These are phyloP conservation scores for Aspergillus carbonarius DNA, from an alignment of 2,329 filamentous ascomycete genomes.

Conservation along the genomic window DNA sequence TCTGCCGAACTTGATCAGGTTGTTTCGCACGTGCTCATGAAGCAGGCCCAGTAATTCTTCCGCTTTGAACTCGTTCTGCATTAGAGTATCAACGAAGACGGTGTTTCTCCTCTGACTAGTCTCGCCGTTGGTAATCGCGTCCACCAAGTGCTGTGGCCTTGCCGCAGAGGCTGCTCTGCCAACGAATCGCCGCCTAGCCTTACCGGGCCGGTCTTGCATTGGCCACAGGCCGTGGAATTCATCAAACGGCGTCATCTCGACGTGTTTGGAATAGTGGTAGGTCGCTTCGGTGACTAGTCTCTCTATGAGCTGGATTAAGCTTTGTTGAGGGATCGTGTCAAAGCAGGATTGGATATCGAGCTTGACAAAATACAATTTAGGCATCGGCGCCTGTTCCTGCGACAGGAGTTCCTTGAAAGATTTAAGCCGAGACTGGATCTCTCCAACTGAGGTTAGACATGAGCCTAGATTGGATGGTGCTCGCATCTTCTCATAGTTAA, in stretches of 20 bases:
- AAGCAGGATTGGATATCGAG: constrained; percentile 90
- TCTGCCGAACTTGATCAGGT: constrained; percentile 85
- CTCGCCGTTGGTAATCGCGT: constrained; percentile 40
- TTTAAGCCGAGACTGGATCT: constrained; percentile 73
- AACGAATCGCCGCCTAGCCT: constrained; percentile 50
- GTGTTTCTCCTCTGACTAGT: constrained; percentile 59
- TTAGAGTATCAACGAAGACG: constrained; percentile 71
- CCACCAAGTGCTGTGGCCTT: constrained; percentile 48
- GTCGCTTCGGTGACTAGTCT: constrained; percentile 55
- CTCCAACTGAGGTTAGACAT: constrained; percentile 75
- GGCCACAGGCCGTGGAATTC: constrained; percentile 24
- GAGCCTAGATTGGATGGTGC: constrained; percentile 68
- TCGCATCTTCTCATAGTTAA: constrained; percentile 70
- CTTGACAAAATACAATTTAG: constrained; percentile 82
- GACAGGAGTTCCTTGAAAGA: constrained; percentile 56
- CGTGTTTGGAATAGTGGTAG: constrained; percentile 74
- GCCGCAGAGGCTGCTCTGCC: constrained; percentile 49
- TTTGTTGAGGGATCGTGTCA: constrained; percentile 86
- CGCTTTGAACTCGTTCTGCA: constrained; percentile 58
- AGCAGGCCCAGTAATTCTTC: constrained; percentile 68
- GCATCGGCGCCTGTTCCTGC: constrained; percentile 10
- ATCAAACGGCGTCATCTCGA: constrained; percentile 62
- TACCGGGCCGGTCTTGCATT: constrained; percentile 18
- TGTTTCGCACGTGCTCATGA: constrained; percentile 75
- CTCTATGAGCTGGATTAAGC: constrained; percentile 66